Base-by-base conservation (phyloP, 805 yeast genomes). In the Starmerella apis region DNA sequence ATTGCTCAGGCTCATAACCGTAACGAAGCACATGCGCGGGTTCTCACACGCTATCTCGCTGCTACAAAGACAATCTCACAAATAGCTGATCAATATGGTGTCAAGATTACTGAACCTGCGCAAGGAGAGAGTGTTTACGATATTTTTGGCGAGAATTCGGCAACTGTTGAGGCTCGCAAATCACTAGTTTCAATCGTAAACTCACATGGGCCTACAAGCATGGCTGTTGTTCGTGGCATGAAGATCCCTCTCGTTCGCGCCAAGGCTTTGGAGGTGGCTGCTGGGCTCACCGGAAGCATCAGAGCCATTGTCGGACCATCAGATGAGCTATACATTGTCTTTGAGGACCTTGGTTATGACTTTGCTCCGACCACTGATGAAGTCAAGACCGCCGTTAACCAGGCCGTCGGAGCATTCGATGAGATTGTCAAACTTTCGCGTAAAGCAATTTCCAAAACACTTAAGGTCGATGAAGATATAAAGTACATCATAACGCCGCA, bases 1-100 rank as follows among this genome's bases (percentile, higher is more conserved):
- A 80, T 92, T 65, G 79, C 94, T 10, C 81, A 77, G 66, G 95
- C 97, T 27, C 96, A 92, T 65, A 84, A 86, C 61, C 85, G 83
- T 56, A 78, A 85, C 62, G 62, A 77, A 47, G 64, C 70, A 16
- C 97, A 92, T 61, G 96, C 95, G 9, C 77, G 78, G 54, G 75
- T 79, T 36, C 71, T 92, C 50, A 81, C 86, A 38, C 73, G 81
- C 11, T 84, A 73, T 64, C 81, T 92, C 44, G 53, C 49, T 9
- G 54, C 61, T 24, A 47, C 57, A 5, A 59, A 61, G 31, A 56
- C 56, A 63, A 43, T 65, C 43, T 63, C 66, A 59, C 61, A 70
- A 56, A 60, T 75, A 63, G 61, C 81, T 65, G 51, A 61, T 50
- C 61, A 66, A 35, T 54, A 63, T 51, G 63, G 65, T 36, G 77